Evolutionary conservation across 768 basidiomycete species (phyloP).

Genomic region (Phaffia tasmanica): DNA sequence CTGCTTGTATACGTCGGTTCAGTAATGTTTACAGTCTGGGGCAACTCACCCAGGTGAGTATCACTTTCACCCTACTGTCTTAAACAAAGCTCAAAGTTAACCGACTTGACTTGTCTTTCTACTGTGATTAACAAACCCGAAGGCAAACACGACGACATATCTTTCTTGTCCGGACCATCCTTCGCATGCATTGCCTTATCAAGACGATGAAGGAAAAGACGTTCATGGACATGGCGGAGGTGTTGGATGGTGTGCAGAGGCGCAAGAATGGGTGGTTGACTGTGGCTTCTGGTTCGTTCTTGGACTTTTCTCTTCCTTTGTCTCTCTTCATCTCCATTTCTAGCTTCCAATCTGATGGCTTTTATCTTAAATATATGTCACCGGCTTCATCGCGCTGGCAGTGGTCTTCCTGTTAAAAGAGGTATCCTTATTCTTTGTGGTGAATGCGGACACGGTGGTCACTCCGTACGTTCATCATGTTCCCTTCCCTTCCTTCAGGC

Average conservation of each 20-base stretch:
- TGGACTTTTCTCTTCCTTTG: not conserved
- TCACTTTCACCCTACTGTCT: not conserved
- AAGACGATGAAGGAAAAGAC: not conserved
- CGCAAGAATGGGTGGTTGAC: conserved; percentile 4
- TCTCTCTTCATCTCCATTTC: not conserved
- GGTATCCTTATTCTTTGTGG: conserved; percentile 14
- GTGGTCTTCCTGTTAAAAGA: conserved; percentile 11
- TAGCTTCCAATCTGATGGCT: not conserved
- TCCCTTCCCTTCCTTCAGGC: too few relatives aligned
- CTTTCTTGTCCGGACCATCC: conserved; percentile 20
- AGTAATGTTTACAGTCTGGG: not conserved
- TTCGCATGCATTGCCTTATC: conserved; percentile 5
- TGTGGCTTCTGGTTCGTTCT: conserved; percentile 17
- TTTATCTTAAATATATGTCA: not conserved
- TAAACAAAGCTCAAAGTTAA: not conserved
- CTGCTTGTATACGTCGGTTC: conserved; percentile 8
- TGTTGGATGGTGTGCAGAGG: conserved; percentile 8
- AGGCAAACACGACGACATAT: conserved; percentile 21
- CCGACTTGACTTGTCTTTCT: not conserved
- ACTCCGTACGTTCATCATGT: not conserved
- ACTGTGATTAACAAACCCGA: not conserved
- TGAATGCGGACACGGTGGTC: conserved; percentile 19
- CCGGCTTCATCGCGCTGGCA: not conserved
- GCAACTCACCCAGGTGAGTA: not conserved
- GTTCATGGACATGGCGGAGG: not conserved